Percentiles rank a stretch among this genome's conserved stretches.
Evolutionary conservation across 2,329 filamentous ascomycete species (phyloP).

Genomic region (Neonectria sp.): DNA sequence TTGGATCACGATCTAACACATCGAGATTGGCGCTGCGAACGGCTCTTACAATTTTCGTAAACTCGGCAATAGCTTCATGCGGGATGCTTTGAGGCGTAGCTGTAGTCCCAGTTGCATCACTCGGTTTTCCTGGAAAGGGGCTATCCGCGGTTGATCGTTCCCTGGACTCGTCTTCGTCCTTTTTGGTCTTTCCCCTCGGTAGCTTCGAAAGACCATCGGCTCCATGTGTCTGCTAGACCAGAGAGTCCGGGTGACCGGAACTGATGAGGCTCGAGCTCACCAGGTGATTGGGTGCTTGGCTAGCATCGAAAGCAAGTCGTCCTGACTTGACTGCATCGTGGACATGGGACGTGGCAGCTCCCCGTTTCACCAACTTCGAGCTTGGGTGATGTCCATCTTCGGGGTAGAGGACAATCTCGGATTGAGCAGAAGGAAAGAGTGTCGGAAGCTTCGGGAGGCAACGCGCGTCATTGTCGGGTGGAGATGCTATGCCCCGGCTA

Average conservation of each 20-base stretch:
- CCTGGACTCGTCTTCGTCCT: neutral
- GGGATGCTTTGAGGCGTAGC: neutral
- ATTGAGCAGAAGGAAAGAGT: slow-evolving; percentile 30
- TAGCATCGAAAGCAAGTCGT: neutral
- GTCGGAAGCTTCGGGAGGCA: slow-evolving; percentile 41
- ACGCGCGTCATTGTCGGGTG: slow-evolving; percentile 26
- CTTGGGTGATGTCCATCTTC: neutral
- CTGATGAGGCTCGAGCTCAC: slow-evolving; percentile 33
- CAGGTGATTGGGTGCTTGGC: slow-evolving; percentile 3
- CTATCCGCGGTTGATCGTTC: neutral
- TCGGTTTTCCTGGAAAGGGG: neutral
- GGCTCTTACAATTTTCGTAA: neutral
- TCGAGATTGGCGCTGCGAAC: neutral
- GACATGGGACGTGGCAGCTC: neutral
- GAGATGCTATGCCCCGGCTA: slow-evolving; percentile 36
- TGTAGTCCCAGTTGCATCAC: neutral
- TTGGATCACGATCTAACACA: neutral
- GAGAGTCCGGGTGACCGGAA: slow-evolving; percentile 18
- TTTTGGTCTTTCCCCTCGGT: slow-evolving; percentile 13
- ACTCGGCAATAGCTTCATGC: slow-evolving; percentile 3
- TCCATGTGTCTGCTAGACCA: slow-evolving; percentile 36
- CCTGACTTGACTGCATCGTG: neutral
- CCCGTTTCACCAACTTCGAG: neutral
- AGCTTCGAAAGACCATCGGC: slow-evolving; percentile 15
- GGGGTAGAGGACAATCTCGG: slow-evolving; percentile 34